Conservation (phyloP, 1,284 basidiomycete genomes). For the Phlebopus sp. region DNA sequence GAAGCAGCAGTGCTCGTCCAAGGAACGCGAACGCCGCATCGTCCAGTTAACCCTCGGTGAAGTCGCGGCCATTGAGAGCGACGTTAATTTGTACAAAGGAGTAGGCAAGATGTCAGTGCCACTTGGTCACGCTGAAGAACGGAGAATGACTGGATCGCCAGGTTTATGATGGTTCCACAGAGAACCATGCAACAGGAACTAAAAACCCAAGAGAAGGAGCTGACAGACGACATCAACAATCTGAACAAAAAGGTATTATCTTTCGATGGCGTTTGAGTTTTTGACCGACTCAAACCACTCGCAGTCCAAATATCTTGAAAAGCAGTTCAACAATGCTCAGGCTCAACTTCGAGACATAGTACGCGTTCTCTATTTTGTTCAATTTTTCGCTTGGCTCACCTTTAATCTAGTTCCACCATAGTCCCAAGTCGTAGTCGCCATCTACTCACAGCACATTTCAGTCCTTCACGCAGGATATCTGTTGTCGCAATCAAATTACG, state of each 20-base stretch:
- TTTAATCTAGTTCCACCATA: slow-evolving; percentile 57
- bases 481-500: neutral
- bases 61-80: slow-evolving; percentile 58
- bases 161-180: slow-evolving; percentile 88
- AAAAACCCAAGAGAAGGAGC: slow-evolving; percentile 72
- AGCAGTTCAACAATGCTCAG: slow-evolving; percentile 88
- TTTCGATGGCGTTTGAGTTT: neutral
- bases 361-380: neutral
- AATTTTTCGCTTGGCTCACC: neutral
- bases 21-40: slow-evolving; percentile 84
- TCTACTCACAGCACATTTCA: neutral
- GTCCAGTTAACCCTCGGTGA: slow-evolving; percentile 85
- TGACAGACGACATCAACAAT: slow-evolving; percentile 76
- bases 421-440: slow-evolving; percentile 46
- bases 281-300: slow-evolving; percentile 5
- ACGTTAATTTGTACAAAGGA: slow-evolving; percentile 83
- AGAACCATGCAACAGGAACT: slow-evolving; percentile 75
- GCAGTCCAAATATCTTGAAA: slow-evolving; percentile 86
- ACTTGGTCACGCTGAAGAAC: neutral
- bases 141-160: slow-evolving; percentile 30
- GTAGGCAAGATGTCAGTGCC: slow-evolving; percentile 84
- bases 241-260: slow-evolving; percentile 68
- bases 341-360: slow-evolving; percentile 85
- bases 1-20: slow-evolving; percentile 68
- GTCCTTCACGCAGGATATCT: slow-evolving; percentile 8